These are phyloP conservation scores for Lomentospora prolificans DNA, from an alignment of 2,329 filamentous ascomycete genomes.

Conservation along the genomic window DNA sequence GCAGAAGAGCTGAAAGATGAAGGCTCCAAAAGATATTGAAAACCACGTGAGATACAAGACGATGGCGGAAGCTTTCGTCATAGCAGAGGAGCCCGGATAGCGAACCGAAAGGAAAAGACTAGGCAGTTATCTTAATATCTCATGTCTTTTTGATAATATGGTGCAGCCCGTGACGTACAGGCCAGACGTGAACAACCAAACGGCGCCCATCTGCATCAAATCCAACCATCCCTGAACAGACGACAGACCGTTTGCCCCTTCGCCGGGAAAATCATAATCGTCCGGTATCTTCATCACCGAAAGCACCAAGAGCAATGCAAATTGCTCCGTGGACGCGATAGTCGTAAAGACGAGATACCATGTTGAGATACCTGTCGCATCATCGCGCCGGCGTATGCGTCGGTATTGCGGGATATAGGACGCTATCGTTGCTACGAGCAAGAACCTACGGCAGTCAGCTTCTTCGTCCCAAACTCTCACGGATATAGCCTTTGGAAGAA, in stretches of 20 bases:
- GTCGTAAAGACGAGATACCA: constrained; percentile 7
- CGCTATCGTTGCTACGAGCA: constrained; percentile 3
- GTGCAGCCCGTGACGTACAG: constrained; percentile 6
- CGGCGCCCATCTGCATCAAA: constrained; percentile 1
- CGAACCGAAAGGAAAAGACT: background rate
- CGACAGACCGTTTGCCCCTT: constrained; percentile 1
- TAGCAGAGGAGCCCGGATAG: background rate
- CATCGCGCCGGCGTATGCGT: background rate
- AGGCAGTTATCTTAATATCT: background rate
- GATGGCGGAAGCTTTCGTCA: constrained; percentile 5
- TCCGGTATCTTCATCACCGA: constrained; percentile 1
- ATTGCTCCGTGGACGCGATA: constrained; percentile 3
- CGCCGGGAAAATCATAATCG: constrained; percentile 4
- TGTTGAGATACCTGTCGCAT: constrained; percentile 4
- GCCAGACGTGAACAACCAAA: constrained; percentile 2
- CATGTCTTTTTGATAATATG: background rate
- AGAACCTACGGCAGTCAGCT: too few relatives aligned
- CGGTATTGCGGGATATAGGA: constrained; percentile 6
- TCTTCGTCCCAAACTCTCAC: too few relatives aligned
- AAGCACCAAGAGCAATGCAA: constrained; percentile 4
- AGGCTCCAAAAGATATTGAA: constrained; percentile 6
- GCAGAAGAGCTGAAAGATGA: constrained; percentile 9
- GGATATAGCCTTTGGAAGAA: too few relatives aligned
- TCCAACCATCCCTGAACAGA: constrained; percentile 7
- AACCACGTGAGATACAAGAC: constrained; percentile 6